A percentile compares a stretch with the other conserved stretches of the same genome.
Conservation (phyloP, 2,329 filamentous ascomycete genomes). For the Botryotinia calthae region DNA sequence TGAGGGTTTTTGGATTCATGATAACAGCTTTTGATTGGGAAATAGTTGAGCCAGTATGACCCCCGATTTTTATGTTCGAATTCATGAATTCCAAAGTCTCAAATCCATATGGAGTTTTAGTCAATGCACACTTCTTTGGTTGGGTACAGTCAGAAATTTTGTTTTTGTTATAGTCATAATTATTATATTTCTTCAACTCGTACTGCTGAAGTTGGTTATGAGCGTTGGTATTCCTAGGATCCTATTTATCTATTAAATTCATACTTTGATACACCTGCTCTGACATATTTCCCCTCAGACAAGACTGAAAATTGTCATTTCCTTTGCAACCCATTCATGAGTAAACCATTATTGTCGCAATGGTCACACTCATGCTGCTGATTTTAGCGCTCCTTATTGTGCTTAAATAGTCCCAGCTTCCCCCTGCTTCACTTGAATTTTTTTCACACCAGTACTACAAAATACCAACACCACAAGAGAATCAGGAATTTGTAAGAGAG, state of each 20-base stretch:
- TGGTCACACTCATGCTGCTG: background rate
- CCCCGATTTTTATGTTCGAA: too few species aligned
- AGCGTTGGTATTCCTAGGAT: background rate
- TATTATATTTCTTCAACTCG: background rate
- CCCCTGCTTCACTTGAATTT: background rate
- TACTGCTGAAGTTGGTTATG: background rate
- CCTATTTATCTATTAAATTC: background rate
- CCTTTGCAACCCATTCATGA: background rate
- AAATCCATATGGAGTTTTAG: too few species aligned
- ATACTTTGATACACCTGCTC: background rate
- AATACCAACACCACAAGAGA: background rate
- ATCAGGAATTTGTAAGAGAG: background rate
- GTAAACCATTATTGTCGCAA: accelerated
- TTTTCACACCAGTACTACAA: background rate
- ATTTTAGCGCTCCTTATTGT: background rate
- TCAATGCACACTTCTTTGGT: background rate
- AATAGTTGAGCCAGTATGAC: too few species aligned
- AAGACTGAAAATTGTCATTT: background rate
- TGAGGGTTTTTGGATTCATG: too few species aligned
- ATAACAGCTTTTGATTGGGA: too few species aligned
- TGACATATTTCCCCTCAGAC: accelerated
- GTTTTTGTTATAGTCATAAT: background rate
- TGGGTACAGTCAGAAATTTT: background rate
- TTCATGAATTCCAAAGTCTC: too few species aligned
- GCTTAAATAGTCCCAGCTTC: background rate